Evolutionary conservation across 805 yeast species (phyloP), one percentile per base, ranked within the genome.

Genomic region (Myxozyma kluyveri): DNA sequence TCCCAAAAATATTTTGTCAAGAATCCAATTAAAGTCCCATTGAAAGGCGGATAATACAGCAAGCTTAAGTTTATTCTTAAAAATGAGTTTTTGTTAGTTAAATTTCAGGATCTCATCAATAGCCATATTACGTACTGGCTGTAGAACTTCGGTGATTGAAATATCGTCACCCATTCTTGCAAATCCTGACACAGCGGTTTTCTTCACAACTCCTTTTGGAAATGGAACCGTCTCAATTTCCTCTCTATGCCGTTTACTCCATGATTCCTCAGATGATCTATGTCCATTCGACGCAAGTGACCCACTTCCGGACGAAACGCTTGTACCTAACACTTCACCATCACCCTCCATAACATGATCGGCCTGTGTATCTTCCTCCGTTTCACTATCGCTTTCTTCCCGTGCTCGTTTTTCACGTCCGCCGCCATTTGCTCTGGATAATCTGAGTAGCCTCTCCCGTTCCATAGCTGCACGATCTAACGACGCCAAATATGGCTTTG

Each of bases 11-110:
- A 56, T 12, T 44, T 57, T 57, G 9, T 43, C 39, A 4, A 57
- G 39, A 3, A 57, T 37, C 61, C 61, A 57, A 14, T 56, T 49
- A 24, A 32, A 56, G 24, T 57, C 57, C 56, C 56, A 55, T 24
- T 56, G 60, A 27, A 57, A 57, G 4, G 61, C 54, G 10, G 57
- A 51, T 14, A 57, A 40, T 12, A 57, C 56, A 10, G 61, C 61
- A 3, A 27, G 27, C 18, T 24, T 29, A 14, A 57, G 42, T 7
- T 35, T 26, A 38, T 45, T n/a, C 52, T 49, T n/a, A 9, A 21
- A 12, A 18, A 4, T 4, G 22, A 26, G 33, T 35, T 47, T 53
- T 14, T 3, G 6, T 32, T 12, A 41, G 29, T 17, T 29, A 3
- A 23, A 23, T 31, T 7, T 18, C 33, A 2, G 17, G 37, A 18